Base-by-base conservation (phyloP, 2,329 filamentous ascomycete genomes). In the Teratosphaeria epicoccoides region DNA sequence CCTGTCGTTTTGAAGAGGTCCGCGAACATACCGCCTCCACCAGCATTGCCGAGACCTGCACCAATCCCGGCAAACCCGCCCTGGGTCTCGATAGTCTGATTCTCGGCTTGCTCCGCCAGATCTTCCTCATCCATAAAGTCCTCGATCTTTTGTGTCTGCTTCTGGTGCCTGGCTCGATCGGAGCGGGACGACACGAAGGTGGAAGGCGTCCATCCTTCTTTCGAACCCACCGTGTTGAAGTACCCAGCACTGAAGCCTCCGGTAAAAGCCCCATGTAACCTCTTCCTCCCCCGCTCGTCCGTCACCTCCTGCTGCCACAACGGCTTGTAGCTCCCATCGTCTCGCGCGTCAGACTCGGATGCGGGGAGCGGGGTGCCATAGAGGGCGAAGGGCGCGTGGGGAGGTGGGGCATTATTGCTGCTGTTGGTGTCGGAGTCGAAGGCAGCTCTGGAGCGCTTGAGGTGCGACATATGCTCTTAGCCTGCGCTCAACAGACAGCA, bases 81-180 rank as follows among this genome's bases (percentile, higher is more conserved):
- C 0, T 81, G 76, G 0, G 87, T 94, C 61, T 91, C 80, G 28
- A 96, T 71, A 55, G 79, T 79, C 61, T 83, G 81, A 2, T 85
- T 77, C 68, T 95, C 89, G 52, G 86, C 88, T 0, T 84, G 86
- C 66, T 95, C 89, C 6, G 85, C 87, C 28, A 95, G 74, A 68
- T 98, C 93, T 67, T 98, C 93, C 43, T 95, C 91, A 63, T 98
- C 93, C 93, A 98, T 98, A 61, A 90, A 97, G 65, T 97, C 90
- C 68, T 97, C 89, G 0, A 83, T 80, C 46, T 83, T 81, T 65
- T 87, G 83, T 56, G 77, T 70, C 64, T 86, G 82, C 57, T 77
- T 68, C 28, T 73, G 76, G 72, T 86, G 80, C 64, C 87, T 87
- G 57, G 78, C 82, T 51, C 89, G 85, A 62, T 87, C 88, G 37